Base-by-base conservation (phyloP, 1,284 basidiomycete genomes). In the Trametes sp. region DNA sequence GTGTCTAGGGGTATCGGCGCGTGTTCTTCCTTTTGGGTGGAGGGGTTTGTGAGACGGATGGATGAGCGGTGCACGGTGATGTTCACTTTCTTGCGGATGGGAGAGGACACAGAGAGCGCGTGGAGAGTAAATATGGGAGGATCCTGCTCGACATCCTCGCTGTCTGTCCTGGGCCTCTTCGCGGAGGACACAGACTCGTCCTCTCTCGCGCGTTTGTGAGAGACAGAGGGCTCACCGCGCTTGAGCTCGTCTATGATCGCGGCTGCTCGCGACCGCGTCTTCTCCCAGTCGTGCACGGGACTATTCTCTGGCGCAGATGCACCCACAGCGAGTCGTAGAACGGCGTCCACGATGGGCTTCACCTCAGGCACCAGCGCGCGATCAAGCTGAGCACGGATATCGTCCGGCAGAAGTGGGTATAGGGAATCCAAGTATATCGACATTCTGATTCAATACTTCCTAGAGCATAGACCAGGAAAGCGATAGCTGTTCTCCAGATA, bases 71-170 rank as follows among this genome's bases (percentile, higher is more conserved):
- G 80, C 44, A 89, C 75, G 16, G 81, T 82, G 65, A 91, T 81
- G 69, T 90, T 83, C 24, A 87, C 81, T 67, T 89, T 90, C 76
- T 88, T 90, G 54, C 89, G 85, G 44, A 90, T 72, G n/a, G 89
- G 89, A 0, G 88, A 84, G 11, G 86, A 85, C 13, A 82, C 78
- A 24, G 88, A 89, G 52, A 90, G 74, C 28, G 83, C 75, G 38
- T 87, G 84, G 6, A 90, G 76, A 2, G 84, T 84, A 75, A 82
- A 87, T 6, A 83, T 65, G 0, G 85, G 80, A 0, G 69, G 69
- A 41, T 83, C 82, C 54, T 80, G 76, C 19, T 66, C 69, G 1
- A 70, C 69, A 1, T 60, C 52, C n/a, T 53, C 61, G 35, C 41
- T 44, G n/a, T 54, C 58, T 28, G 50, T 52, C 59, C 51, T 66